Evolutionary conservation across 305 asterid genomes (phyloP).

Genomic region (Ilex paraguariensis): DNA sequence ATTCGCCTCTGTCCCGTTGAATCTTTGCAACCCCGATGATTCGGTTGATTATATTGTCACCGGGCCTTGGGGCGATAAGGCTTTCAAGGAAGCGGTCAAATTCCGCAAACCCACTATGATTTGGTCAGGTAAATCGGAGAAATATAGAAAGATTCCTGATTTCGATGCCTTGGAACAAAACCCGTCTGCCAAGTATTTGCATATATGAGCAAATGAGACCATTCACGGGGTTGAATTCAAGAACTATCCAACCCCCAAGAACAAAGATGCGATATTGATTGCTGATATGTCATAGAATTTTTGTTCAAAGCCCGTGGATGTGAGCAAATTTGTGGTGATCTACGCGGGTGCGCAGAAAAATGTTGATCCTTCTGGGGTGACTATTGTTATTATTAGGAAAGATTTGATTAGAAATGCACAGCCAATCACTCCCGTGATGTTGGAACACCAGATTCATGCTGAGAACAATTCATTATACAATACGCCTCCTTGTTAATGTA

Average conservation of each 20-base stretch:
- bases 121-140: constrained; percentile 83
- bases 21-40: constrained; percentile 51
- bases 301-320: constrained; percentile 81
- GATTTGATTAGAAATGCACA: constrained; percentile 78
- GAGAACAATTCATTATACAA: constrained; percentile 80
- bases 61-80: constrained; percentile 95
- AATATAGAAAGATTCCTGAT: constrained; percentile 60
- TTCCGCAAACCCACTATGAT: constrained; percentile 62
- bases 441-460: constrained; percentile 85
- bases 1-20: constrained; percentile 81
- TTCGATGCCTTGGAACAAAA: constrained; percentile 57
- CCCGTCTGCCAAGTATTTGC: constrained; percentile 62
- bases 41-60: constrained; percentile 70
- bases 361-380: constrained; percentile 97
- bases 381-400: constrained; percentile 59
- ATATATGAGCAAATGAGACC: constrained; percentile 82
- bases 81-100: constrained; percentile 64
- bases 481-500: constrained; percentile 90
- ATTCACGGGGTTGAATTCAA: constrained; percentile 94
- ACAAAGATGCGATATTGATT: constrained; percentile 37
- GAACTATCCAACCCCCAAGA: constrained; percentile 55
- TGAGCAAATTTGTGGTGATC: constrained; percentile 61
- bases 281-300: constrained; percentile 94
- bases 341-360: constrained; percentile 97
- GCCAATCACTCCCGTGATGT: constrained; percentile 76